Conservation (phyloP, 2,329 filamentous ascomycete species). For the Fusarium keratoplasticum region DNA sequence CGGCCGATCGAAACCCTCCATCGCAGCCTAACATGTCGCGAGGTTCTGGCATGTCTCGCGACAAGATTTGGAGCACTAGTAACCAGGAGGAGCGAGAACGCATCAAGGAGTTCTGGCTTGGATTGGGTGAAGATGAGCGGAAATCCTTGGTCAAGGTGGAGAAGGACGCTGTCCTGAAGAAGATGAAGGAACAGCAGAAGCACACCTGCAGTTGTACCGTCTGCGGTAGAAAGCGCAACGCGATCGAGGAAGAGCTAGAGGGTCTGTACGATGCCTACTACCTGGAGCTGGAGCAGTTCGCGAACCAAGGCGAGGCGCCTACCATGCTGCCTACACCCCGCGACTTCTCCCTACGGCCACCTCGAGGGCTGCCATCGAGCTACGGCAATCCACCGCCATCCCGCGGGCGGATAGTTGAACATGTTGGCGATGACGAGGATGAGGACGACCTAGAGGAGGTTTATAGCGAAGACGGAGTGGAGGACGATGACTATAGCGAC, state of each 20-base stretch:
- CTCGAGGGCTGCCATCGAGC: conserved; percentile 67
- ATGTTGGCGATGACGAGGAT: conserved; percentile 67
- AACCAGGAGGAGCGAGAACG: conserved; percentile 94
- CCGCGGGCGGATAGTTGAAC: conserved; percentile 78
- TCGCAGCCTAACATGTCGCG: conserved; percentile 46
- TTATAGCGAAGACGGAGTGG: conserved; percentile 65
- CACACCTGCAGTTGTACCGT: conserved; percentile 98
- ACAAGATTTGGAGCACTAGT: conserved; percentile 98
- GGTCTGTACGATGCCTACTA: conserved; percentile 99
- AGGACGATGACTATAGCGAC: conserved; percentile 72
- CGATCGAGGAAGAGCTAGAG: conserved; percentile 97
- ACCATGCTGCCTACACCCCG: conserved; percentile 65
- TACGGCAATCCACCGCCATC: conserved; percentile 77
- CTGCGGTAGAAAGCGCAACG: conserved; percentile 93
- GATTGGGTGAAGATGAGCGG: conserved; percentile 91
- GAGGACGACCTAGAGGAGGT: conserved; percentile 65
- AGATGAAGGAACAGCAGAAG: conserved; percentile 99
- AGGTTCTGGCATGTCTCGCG: conserved; percentile 68
- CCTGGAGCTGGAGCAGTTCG: conserved; percentile 96
- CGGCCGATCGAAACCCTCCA: conserved; percentile 28
- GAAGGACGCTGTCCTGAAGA: conserved; percentile 96
- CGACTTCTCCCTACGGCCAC: conserved; percentile 70
- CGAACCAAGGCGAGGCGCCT: conserved; percentile 80
- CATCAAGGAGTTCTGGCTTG: conserved; percentile 98
- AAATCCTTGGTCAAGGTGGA: conserved; percentile 97